Percentiles rank a stretch among this genome's conserved stretches.
phyloP scores from a whole-genome alignment of 352 stramenopile species.

The Globisporangium takayamanum region DNA sequence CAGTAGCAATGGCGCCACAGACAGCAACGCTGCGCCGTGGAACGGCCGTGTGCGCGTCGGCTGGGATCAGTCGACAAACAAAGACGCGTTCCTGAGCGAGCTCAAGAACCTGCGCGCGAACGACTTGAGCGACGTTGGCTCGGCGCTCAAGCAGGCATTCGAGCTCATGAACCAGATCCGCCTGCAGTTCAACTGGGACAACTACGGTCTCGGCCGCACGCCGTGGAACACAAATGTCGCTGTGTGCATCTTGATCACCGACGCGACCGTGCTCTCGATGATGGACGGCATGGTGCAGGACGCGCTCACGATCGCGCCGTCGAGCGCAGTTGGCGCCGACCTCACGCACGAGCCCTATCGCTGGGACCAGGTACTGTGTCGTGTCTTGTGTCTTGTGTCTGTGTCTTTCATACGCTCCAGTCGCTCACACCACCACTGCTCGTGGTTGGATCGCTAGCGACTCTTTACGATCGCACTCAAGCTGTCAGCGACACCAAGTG shows the following conservation, averaged over 20 bases:
- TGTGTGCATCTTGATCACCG: constrained; percentile 74
- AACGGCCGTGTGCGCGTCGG: constrained; percentile 72
- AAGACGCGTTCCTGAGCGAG: constrained; percentile 71
- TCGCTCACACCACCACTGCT: not conserved
- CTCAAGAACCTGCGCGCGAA: constrained; percentile 80
- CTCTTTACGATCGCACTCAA: constrained; percentile 81
- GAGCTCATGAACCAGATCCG: constrained; percentile 89
- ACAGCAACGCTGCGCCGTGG: constrained; percentile 19
- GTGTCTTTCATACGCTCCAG: not conserved
- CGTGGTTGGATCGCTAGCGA: constrained; percentile 15
- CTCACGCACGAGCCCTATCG: constrained; percentile 78
- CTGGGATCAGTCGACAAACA: constrained; percentile 84
- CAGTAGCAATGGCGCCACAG: constrained; percentile 1
- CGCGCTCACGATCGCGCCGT: constrained; percentile 65
- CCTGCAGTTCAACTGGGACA: constrained; percentile 86
- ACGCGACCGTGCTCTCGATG: constrained; percentile 64
- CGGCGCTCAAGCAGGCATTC: constrained; percentile 69
- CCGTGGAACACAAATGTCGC: constrained; percentile 84
- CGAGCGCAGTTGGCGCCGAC: constrained; percentile 55
- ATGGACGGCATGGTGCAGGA: constrained; percentile 69
- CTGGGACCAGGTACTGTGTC: constrained; percentile 63
- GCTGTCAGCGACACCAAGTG: constrained; percentile 56
- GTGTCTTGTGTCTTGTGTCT: not conserved
- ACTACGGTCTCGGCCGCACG: constrained; percentile 67
- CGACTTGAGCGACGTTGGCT: constrained; percentile 73